Evolutionary conservation across 306 rosid species (phyloP), one percentile per base, ranked within the genome.

Genomic region (Pterocarpus macrocarpus): DNA sequence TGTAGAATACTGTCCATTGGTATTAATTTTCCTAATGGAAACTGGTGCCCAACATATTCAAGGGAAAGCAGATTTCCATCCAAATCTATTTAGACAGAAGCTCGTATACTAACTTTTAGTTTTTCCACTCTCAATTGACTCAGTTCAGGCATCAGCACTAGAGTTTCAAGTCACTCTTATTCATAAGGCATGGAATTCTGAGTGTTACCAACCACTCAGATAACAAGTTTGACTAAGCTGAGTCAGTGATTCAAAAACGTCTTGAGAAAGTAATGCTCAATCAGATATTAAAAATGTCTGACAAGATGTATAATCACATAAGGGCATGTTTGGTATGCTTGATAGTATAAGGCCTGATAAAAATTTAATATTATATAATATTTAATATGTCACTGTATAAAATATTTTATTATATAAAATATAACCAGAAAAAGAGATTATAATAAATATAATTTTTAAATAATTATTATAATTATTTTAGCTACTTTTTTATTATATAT

Each of bases 281-380:
- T 57, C 69, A 8, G 55, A 68, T 71, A 74, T 50, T 57, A 38
- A 70, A 85, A 85, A 58, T 30, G 67, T 64, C 61, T 17, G 39
- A 77, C 64, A 28, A 71, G 78, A 38, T 43, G 69, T 53, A 63
- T 52, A 43, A 44, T 69, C 32, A 62, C 38, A 2, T 55, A 56
- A 6, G 47, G 28, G 1, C 28, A 0, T 1, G 28, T 22, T 22
- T 22, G 28, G 28, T 22, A 22, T 22, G 28, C 28, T 1, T 22
- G 28, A 22, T 22, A 22, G 28, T 0, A 22, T 22, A 22, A 22
- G 28, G 28, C 28, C 28, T 22, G 28, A 22, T 22, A 22, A 22
- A 22, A 22, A 22, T 22, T 22, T 22, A 1, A 22, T 22, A 22
- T 22, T 22, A 22, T 22, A 1, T 1, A 22, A 1, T 22, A 22